Evolutionary conservation across 2,329 filamentous ascomycete genomes (phyloP).

Genomic region (Diaporthe ilicicola): DNA sequence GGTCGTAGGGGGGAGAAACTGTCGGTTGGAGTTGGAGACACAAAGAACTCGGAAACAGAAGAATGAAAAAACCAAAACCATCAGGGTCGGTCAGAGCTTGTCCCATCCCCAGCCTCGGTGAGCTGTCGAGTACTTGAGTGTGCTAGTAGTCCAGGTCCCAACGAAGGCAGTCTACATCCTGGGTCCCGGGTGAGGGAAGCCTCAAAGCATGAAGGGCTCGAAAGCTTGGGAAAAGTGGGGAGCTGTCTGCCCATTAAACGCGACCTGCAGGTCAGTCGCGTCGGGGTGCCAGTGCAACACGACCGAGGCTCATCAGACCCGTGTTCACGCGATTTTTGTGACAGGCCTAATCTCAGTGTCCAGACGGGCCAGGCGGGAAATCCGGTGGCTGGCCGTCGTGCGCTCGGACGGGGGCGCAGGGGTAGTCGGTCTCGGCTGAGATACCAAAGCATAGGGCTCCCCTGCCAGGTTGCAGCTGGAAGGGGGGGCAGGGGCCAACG

Average conservation of each 20-base stretch:
- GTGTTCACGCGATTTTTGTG: slow-evolving; percentile 29
- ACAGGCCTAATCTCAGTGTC: neutral
- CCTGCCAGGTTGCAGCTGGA: slow-evolving; percentile 17
- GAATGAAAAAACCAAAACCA: neutral
- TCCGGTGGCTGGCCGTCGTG: neutral
- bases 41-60: neutral
- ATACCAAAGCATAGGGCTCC: slow-evolving; percentile 16
- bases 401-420: neutral
- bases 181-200: slow-evolving; percentile 3
- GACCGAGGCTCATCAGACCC: slow-evolving; percentile 4
- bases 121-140: neutral
- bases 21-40: neutral
- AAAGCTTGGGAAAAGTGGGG: slow-evolving; percentile 15
- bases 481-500: slow-evolving; percentile 11
- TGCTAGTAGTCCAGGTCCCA: no score
- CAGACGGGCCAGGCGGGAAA: neutral
- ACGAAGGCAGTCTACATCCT: no score
- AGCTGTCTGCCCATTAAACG: slow-evolving; percentile 29
- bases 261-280: slow-evolving; percentile 26
- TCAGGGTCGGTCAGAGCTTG: neutral
- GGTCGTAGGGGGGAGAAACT: neutral
- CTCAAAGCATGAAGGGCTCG: slow-evolving; percentile 8
- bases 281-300: slow-evolving; percentile 10
- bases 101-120: neutral
- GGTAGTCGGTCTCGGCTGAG: slow-evolving; percentile 16